Evolutionary conservation across 129 eudicot species (phyloP), one percentile per base, ranked within the genome.

Genomic region (Flaveria trinervia): DNA sequence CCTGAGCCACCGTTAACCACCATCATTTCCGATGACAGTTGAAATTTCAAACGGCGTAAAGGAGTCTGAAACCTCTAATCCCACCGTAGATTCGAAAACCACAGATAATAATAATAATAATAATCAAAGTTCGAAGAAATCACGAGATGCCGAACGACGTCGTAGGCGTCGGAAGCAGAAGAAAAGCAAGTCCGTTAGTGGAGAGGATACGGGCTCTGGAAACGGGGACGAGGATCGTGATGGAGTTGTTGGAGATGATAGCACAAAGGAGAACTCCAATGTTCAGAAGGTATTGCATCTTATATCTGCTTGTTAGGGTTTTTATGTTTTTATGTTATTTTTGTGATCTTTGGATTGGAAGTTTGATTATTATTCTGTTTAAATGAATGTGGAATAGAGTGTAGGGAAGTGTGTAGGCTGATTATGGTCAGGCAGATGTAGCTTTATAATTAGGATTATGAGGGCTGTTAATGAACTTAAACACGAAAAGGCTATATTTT

Each of bases 161-260:
- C 85, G 97, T 60, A 89, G 98, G 81, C 87, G 99, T 14, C 93
- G 99, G 45, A 94, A 94, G 55, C 97, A 91, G 90, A 91, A 88
- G 86, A 91, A 91, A 85, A 91, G 83, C 69, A 91, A 88, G 79
- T 66, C 84, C 20, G 81, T 62, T 15, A 73, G 73, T 64, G 90
- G 82, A 41, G 90, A 83, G 2, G 91, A 87, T 15, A 79, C 73
- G 45, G 85, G 41, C 41, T 36, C 41, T 36, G 41, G 41, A 0
- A 5, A 36, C 41, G 41, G 41, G 7, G 41, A 60, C 22, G 68
- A 68, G n/a, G 85, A 85, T 20, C 90, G 75, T 12, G 85, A 57
- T 48, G 81, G 74, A 8, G 85, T 83, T 15, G 7, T 36, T 36
- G 41, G 41, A 36, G 41, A 36, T 36, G 86, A 81, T 62, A 74